Base-by-base conservation (phyloP, 345 rosid species). In the Sisymbrium altissimum region DNA sequence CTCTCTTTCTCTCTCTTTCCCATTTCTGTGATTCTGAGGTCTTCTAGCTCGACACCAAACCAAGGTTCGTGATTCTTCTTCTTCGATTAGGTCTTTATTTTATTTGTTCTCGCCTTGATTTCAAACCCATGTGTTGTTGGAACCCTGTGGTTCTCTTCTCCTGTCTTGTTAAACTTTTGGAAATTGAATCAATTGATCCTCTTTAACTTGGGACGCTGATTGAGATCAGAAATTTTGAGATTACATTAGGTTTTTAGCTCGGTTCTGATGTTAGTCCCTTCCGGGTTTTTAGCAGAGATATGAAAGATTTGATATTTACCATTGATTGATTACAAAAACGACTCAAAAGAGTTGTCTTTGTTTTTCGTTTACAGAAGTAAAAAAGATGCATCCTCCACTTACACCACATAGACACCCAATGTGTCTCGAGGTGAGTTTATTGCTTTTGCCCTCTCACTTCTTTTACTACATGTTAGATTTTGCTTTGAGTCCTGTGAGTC, bases 391-490 rank as follows among this genome's bases (percentile, higher is more conserved):
- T 85, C 99, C 97, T 80, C 99, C 96, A 19, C 78, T 95, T 78
- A 87, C 97, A 10, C 78, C 93, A 50, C 97, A 95, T 55, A 81
- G 88, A 68, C 99, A 95, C 65, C 99, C 97, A 0, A 88, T 92
- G 96, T 92, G 99, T 77, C 85, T 81, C 30, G 88, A 95, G 40
- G 99, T 95, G 56, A 87, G 93, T 83, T 72, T 55, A 0, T 32
- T 7, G 8, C 35, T 32, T 32, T 32, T 30, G 33, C 5, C 5
- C 32, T 30, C 33, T 30, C 33, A 30, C 33, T 30, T 29, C 3
- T 23, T 23, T 23, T 23, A 3, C 3, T 27, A 27, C 29, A 27
- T 27, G 3, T 3, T 27, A 27, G 29, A 27, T 27, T 27, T 27
- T 27, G 4, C 29, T 27, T 27, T 27, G 29, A 27, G 1, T 27